Evolutionary conservation across 441 rosid species (phyloP).

Genomic region (Erodium texanum): DNA sequence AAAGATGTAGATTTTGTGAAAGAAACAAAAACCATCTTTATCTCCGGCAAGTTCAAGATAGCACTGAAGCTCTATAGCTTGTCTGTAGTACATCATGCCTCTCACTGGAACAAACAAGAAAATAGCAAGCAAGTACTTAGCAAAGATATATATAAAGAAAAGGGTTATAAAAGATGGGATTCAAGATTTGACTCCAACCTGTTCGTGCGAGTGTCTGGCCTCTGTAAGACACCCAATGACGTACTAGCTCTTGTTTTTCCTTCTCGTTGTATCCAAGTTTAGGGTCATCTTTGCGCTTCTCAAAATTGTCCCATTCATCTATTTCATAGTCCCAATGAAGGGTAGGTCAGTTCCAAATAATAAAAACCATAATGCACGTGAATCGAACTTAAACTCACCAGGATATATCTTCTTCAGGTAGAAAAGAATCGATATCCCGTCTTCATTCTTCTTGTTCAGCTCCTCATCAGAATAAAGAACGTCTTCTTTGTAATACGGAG

Average conservation of each 20-base stretch:
- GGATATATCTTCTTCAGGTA: constrained; percentile 89
- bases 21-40: constrained; percentile 41
- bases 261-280: constrained; percentile 18
- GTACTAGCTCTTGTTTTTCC: constrained; percentile 32
- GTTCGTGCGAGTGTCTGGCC: constrained; percentile 92
- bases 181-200: constrained; percentile 31
- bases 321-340: constrained; percentile 20
- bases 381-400: constrained; percentile 33
- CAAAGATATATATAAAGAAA: neutral
- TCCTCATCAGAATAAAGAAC: constrained; percentile 87
- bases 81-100: constrained; percentile 95
- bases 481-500: constrained; percentile 88
- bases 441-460: constrained; percentile 79
- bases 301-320: constrained; percentile 91
- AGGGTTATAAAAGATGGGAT: constrained; percentile 14
- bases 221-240: constrained; percentile 91
- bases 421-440: constrained; percentile 76
- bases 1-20: neutral
- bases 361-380: neutral
- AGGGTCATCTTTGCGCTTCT: constrained; percentile 40
- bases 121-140: neutral
- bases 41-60: constrained; percentile 52
- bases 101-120: constrained; percentile 47
- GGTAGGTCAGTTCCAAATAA: constrained; percentile 14
- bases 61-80: constrained; percentile 76